phyloP scores from a whole-genome alignment of 106 monocot species.

The Allium sativum region DNA sequence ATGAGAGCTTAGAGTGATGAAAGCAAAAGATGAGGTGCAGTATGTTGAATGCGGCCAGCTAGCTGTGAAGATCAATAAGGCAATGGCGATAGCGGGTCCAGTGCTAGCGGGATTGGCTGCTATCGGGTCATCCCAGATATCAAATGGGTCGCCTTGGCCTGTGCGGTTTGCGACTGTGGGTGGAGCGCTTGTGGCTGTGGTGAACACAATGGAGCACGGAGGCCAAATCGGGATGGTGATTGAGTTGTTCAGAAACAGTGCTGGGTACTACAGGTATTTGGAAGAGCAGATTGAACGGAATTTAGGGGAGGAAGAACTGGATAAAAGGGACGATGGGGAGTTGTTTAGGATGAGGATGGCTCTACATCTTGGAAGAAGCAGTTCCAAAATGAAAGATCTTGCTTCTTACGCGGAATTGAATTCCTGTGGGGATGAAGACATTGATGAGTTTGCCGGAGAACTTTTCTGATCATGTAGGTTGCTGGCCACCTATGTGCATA shows the following conservation, averaged over 20 bases:
- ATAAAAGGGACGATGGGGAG: conserved; percentile 53
- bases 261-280: conserved; percentile 20
- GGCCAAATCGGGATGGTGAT: conserved; percentile 34
- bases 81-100: conserved; percentile 48
- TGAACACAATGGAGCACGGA: conserved; percentile 27
- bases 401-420: conserved; percentile 13
- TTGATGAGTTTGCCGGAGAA: conserved; percentile 55
- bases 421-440: conserved; percentile 10
- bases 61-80: conserved; percentile 36
- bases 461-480: too few species aligned
- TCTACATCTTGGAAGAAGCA: conserved; percentile 56
- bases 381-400: conserved; percentile 33
- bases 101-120: conserved; percentile 40
- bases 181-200: conserved; percentile 41
- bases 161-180: conserved; percentile 22
- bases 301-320: conserved; percentile 17
- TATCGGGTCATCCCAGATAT: conserved; percentile 5
- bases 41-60: conserved; percentile 32
- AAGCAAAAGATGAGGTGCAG: conserved; percentile 37
- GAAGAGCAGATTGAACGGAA: conserved; percentile 40
- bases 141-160: conserved; percentile 11
- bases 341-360: conserved; percentile 56
- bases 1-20: conserved; percentile 41
- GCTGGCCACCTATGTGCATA: too few species aligned
- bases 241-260: conserved; percentile 29